phyloP scores from a whole-genome alignment of 352 stramenopile species.

The Vaucheria bursata region DNA sequence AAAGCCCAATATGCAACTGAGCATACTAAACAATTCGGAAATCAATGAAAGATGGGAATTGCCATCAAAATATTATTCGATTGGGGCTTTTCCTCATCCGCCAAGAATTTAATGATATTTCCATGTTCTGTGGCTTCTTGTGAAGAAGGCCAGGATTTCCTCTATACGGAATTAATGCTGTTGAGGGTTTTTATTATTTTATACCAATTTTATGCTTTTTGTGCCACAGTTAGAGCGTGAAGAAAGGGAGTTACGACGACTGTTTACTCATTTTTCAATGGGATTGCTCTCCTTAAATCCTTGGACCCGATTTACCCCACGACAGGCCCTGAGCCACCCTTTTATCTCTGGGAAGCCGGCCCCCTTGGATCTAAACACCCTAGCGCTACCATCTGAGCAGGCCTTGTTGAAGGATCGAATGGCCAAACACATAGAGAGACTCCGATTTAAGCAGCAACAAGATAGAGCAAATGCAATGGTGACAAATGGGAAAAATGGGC shows the following conservation, averaged over 20 bases:
- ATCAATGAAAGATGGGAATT: no score
- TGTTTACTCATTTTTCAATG: conserved; percentile 49
- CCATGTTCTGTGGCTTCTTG: no score
- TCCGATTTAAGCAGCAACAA: conserved; percentile 35
- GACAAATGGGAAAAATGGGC: conserved; percentile 4
- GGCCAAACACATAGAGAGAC: conserved; percentile 11
- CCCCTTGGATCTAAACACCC: conserved; percentile 22
- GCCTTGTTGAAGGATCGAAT: conserved; percentile 24
- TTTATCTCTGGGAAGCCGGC: conserved; percentile 46
- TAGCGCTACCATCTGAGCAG: conserved; percentile 25
- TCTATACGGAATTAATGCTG: no score
- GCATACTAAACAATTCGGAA: no score
- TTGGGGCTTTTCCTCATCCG: no score
- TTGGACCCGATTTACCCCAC: conserved; percentile 47
- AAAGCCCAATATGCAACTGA: no score
- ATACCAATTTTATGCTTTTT: no score
- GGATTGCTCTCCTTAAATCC: conserved; percentile 47
- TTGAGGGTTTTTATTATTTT: no score
- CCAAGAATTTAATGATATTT: no score
- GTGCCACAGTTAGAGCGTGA: conserved; percentile 7
- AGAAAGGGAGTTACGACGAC: conserved; percentile 28
- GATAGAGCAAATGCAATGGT: neutral
- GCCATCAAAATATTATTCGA: no score
- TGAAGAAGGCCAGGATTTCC: no score
- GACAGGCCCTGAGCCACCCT: conserved; percentile 45